Evolutionary conservation across 1,284 basidiomycete genomes (phyloP), one percentile per base, ranked within the genome.

Genomic region (Leccinum fallax): DNA sequence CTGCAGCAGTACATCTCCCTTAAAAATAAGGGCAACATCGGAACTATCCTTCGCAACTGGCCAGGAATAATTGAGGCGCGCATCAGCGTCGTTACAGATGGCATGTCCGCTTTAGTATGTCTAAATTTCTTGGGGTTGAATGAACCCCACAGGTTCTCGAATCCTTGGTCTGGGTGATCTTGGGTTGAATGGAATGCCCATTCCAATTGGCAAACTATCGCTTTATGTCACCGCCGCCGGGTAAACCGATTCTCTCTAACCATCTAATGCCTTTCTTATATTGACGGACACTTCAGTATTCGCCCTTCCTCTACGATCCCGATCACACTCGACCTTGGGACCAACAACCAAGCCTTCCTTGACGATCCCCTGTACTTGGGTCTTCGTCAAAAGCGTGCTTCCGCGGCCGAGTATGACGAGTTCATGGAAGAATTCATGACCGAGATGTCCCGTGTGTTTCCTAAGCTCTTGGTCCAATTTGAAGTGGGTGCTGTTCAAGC

Each of bases 361-460:
- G 85, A 93, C 34, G 94, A 97, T 77, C 94, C 94, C 3, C 81
- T 97, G 19, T 98, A 98, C 78, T 86, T 97, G 67, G 96, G 95
- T 57, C 83, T 93, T 55, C 84, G 91, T 58, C 85, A 88, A 69
- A 85, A 83, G 65, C 87, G 94, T 61, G 82, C 88, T 15, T 79
- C 85, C 2, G 85, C 88, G 30, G 79, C 80, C 46, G 86, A 88
- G 67, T 89, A 90, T 81, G 80, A 83, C 53, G 89, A 84, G 63
- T 95, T 97, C 76, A 93, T 97, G 88, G 94, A 97, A 71, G 92
- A 94, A 74, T 95, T 97, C 76, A 95, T 97, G 93, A 75, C 80
- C 32, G 93, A 93, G 71, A 92, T 94, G 80, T 78, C 83, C 28
- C 71, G 75, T 46, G 79, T 83, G 54, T 94, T 90, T 81, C 95